A percentile compares a stretch with the other conserved stretches of the same genome.
phyloP scores from a whole-genome alignment of 2,329 filamentous ascomycete species.

The Aspergillus novofumigatus region DNA sequence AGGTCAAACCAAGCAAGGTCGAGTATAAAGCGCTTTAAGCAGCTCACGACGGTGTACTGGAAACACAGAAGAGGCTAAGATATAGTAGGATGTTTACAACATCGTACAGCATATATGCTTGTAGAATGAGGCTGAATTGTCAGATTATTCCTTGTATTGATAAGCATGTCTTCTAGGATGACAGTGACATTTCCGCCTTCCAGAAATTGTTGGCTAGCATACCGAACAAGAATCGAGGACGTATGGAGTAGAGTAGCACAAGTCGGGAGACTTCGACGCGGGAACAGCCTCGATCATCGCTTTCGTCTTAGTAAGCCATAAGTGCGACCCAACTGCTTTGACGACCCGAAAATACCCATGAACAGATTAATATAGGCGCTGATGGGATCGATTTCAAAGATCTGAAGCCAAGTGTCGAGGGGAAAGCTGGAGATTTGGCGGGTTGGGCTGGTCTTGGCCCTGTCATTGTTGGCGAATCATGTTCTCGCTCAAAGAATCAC shows the following conservation, averaged over 20 bases:
- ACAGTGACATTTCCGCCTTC: neutral
- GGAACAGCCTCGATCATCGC: neutral
- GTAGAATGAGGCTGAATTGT: neutral
- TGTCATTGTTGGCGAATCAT: slow-evolving; percentile 21
- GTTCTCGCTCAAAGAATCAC: slow-evolving; percentile 22
- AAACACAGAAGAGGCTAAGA: neutral
- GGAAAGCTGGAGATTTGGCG: neutral
- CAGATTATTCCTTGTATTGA: neutral
- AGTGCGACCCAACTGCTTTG: neutral
- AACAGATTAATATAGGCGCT: neutral
- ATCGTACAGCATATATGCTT: neutral
- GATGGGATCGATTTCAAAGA: neutral
- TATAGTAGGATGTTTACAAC: neutral
- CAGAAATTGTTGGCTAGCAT: no score
- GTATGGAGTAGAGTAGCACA: neutral
- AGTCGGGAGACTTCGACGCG: neutral
- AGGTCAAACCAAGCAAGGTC: neutral
- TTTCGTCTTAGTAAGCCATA: neutral
- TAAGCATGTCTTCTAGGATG: neutral
- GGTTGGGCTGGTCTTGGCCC: slow-evolving; percentile 19
- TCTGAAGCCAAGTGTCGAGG: neutral
- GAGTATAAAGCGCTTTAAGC: no score
- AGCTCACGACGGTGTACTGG: neutral
- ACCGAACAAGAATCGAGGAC: neutral
- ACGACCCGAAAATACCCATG: neutral